Conservation (phyloP, 768 basidiomycete genomes). For the Suillus clintonianus region DNA sequence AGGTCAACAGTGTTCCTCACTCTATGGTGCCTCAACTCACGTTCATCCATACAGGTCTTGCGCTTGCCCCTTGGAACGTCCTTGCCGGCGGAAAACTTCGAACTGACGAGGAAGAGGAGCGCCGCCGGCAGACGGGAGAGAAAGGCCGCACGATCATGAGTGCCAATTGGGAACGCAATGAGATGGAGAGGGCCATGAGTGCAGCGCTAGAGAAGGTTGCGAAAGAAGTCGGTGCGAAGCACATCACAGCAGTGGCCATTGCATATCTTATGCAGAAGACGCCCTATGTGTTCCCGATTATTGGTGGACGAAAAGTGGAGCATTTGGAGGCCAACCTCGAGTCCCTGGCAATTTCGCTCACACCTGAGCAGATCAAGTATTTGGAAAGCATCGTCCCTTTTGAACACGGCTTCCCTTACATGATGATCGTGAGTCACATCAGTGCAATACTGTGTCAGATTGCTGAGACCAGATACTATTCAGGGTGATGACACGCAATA, state of each 20-base stretch:
- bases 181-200: conserved; percentile 33
- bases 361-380: conserved; percentile 37
- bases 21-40: conserved; percentile 15
- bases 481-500: conserved; percentile 30
- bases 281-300: conserved; percentile 45
- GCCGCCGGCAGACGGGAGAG: conserved; percentile 30
- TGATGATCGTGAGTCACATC: conserved; percentile 31
- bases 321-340: conserved; percentile 44
- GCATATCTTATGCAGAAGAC: conserved; percentile 48
- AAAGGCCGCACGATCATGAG: conserved; percentile 35
- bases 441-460: neutral
- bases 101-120: conserved; percentile 26
- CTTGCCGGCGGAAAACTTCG: conserved; percentile 29
- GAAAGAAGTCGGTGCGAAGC: conserved; percentile 38
- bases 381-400: conserved; percentile 40
- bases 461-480: neutral
- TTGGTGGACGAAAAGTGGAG: conserved; percentile 47
- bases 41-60: conserved; percentile 22
- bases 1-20: neutral
- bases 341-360: conserved; percentile 42
- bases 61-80: conserved; percentile 41
- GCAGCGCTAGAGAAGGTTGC: conserved; percentile 41
- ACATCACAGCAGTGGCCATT: conserved; percentile 41
- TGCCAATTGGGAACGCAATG: conserved; percentile 35
- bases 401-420: conserved; percentile 39